A percentile compares a stretch with the other conserved stretches of the same genome.
phyloP scores from a whole-genome alignment of 2,329 filamentous ascomycete genomes.

The Periconia digitata region DNA sequence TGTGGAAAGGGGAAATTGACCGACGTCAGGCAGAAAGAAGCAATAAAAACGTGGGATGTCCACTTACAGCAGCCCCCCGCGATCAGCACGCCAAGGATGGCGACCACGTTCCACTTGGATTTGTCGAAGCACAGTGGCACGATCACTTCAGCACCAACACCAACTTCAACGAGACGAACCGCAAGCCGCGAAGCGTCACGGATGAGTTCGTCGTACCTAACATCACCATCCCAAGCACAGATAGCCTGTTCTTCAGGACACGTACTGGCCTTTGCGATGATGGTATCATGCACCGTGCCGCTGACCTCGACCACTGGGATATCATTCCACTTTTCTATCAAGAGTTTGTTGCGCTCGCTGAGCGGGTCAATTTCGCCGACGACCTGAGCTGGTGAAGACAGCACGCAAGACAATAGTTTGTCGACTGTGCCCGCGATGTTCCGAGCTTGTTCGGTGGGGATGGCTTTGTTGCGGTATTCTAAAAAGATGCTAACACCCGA shows the following conservation, averaged over 20 bases:
- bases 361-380: constrained; percentile 12
- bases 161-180: constrained; percentile 16
- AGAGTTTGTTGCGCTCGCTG: constrained; percentile 20
- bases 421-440: constrained; percentile 26
- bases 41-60: constrained; percentile 1
- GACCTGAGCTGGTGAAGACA: constrained; percentile 9
- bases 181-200: constrained; percentile 16
- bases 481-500: constrained; percentile 21
- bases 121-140: constrained; percentile 38
- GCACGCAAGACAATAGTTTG: constrained; percentile 13
- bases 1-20: neutral
- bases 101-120: constrained; percentile 34
- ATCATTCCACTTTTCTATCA: constrained; percentile 25
- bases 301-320: constrained; percentile 14
- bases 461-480: constrained; percentile 23
- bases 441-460: constrained; percentile 26
- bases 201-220: constrained; percentile 27
- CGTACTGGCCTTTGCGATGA: constrained; percentile 10
- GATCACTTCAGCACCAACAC: constrained; percentile 23
- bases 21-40: neutral
- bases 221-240: constrained; percentile 28
- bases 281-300: constrained; percentile 20
- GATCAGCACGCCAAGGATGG: constrained; percentile 33
- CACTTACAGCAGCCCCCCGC: constrained; percentile 34
- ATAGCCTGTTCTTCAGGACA: constrained; percentile 21